A percentile compares a stretch with the other conserved stretches of the same genome.
These are phyloP conservation scores for Verticillium isaacii DNA, from an alignment of 2,329 filamentous ascomycete genomes.

Conservation along the genomic window DNA sequence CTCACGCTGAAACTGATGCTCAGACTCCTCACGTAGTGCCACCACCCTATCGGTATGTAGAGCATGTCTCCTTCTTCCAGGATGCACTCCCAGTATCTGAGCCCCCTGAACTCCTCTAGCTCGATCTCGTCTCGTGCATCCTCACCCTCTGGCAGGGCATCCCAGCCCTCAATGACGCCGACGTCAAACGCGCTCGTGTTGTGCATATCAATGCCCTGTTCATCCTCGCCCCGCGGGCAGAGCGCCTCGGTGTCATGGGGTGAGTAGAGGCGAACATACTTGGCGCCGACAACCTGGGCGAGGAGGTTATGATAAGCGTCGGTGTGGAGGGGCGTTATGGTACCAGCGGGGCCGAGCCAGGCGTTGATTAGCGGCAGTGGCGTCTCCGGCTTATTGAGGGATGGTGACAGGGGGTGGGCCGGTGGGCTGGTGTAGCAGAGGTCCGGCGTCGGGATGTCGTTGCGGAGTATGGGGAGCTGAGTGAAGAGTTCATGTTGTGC, in stretches of 20 bases:
- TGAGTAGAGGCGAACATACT: conserved; percentile 86
- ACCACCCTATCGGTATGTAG: conserved; percentile 93
- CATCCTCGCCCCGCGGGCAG: conserved; percentile 57
- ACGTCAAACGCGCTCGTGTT: conserved; percentile 84
- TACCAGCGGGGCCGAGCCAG: conserved; percentile 86
- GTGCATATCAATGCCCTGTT: conserved; percentile 79
- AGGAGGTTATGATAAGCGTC: conserved; percentile 93
- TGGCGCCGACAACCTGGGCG: conserved; percentile 81
- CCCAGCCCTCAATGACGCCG: conserved; percentile 61
- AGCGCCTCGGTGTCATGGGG: conserved; percentile 56
- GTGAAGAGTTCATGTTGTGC: conserved; percentile 85
- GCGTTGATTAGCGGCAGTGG: conserved; percentile 58
- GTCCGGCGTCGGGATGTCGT: conserved; percentile 77
- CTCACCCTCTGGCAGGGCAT: conserved; percentile 26
- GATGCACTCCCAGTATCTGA: conserved; percentile 71
- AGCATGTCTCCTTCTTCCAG: conserved; percentile 77
- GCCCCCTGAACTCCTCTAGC: conserved; percentile 45
- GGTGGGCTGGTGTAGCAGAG: conserved; percentile 74
- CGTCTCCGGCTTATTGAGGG: conserved; percentile 7
- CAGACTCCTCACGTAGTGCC: conserved; percentile 90
- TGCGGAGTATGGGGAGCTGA: conserved; percentile 72
- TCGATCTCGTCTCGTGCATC: conserved; percentile 25
- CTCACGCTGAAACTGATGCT: conserved; percentile 90
- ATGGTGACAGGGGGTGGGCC: conserved; percentile 33
- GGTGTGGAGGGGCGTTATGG: conserved; percentile 88